Evolutionary conservation across 176 grass and related monocot genomes (phyloP), one percentile per base, ranked within the genome.

Genomic region (Avena sativa): DNA sequence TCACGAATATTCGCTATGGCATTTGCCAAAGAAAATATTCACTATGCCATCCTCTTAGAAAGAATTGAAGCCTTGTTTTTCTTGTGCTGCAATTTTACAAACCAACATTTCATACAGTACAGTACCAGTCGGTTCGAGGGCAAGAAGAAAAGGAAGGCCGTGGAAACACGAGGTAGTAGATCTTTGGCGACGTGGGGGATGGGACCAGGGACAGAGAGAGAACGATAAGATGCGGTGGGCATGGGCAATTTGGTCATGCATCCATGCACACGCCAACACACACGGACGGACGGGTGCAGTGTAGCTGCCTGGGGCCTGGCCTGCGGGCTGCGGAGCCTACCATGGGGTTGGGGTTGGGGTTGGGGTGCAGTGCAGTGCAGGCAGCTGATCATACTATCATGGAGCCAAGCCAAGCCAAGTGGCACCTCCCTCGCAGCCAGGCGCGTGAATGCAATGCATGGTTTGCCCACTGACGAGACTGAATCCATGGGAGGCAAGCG

Each of bases 161-260:
- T 14, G 53, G 14, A 58, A 17, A 43, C 32, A 44, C 69, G 40
- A 10, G 19, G 38, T 46, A 47, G 43, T 47, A 47, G 43, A 72
- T 72, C 38, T 47, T n/a, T 12, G 69, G 68, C 40, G 68, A 71
- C 1, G 6, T 2, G 8, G 0, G 19, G 23, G 23, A 23, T 20
- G 19, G 85, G 85, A 87, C 85, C 68, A 80, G 44, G 12, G 78
- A 81, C 56, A 81, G 44, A 81, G 71, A 81, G 44, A 81, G 71
- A 87, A 40, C 57, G 68, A 65, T 74, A 81, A 81, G 71, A 34
- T 76, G 83, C 64, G 83, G 83, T 72, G 69, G 69, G 17, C 40
- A 72, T 72, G 69, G 69, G 40, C 69, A 72, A 72, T 13, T 46
- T 72, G 69, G 69, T 40, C 17, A 67, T 15, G 59, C 48, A 34